Base-by-base conservation (phyloP, 75 land plant genomes). In the Azolla pinnata region DNA sequence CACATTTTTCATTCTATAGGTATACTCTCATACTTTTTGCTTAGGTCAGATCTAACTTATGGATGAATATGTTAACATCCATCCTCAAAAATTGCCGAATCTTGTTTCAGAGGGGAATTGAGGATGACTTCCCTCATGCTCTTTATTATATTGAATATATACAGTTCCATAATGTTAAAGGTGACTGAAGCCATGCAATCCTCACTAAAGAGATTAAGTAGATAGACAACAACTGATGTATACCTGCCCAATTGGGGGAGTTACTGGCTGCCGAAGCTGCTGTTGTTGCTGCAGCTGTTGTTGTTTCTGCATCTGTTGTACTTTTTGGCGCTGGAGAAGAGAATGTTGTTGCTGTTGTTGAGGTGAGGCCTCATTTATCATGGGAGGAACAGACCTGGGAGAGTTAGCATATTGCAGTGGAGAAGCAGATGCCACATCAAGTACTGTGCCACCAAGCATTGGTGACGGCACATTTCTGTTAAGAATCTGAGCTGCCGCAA, bases 351-450 rank as follows among this genome's bases (percentile, higher is more conserved):
- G 65, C 31, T 88, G 88, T 46, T 85, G 86, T 67, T 85, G 86
- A 24, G 96, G 90, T 46, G 86, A 81, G 16, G 82, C 84, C 18
- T 79, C 75, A 49, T 85, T 85, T 72, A 82, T 79, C 30, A 77
- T 70, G 33, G 60, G 79, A 27, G 78, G 40, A 18, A 79, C 76
- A 54, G 88, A 77, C 61, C 89, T 85, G 14, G 96, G 96, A 4
- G 96, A 89, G 44, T 84, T 89, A 10, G 77, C 84, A 79, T 77
- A 85, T 33, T 75, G 79, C 55, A 79, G 32, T 9, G 80, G 83
- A 35, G 90, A 76, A 9, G 81, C 56, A 19, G 89, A 45, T 29
- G 65, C 67, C 57, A 68, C 68, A 32, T 71, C 75, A 58, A 77
- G 74, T 0, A 72, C 33, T 34, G 73, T 57, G n/a, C 59, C 31